These are phyloP conservation scores for Populus hybrid DNA, from an alignment of 441 rosid species.

Conservation along the genomic window DNA sequence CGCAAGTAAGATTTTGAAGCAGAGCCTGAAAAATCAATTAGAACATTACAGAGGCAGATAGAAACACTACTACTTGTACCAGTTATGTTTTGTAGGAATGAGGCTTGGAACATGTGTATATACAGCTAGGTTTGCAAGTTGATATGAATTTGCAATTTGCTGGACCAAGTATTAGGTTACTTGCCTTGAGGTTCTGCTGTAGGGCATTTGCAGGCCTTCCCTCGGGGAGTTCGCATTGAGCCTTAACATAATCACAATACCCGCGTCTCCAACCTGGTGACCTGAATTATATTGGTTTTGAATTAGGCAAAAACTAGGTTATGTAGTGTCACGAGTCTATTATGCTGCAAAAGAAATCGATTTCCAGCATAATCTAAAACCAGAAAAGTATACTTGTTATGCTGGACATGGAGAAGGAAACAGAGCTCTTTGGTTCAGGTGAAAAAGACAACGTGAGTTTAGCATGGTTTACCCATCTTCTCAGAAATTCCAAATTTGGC, in stretches of 20 bases:
- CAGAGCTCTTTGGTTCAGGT: neutral
- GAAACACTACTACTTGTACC: neutral
- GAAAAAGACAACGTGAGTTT: neutral
- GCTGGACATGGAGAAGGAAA: neutral
- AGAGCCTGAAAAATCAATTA: neutral
- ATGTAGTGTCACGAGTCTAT: neutral
- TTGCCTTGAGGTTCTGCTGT: too few relatives aligned
- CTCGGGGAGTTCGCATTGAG: too few relatives aligned
- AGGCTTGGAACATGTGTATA: neutral
- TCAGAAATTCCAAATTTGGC: neutral
- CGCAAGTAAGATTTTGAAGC: neutral
- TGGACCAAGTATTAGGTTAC: too few relatives aligned
- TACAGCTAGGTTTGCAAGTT: neutral
- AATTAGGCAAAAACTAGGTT: neutral
- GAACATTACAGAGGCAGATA: neutral
- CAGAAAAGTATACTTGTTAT: neutral
- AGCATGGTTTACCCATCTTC: neutral
- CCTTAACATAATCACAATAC: too few relatives aligned
- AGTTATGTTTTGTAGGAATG: neutral
- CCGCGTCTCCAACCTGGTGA: neutral
- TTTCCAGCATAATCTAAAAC: neutral
- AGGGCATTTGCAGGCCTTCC: too few relatives aligned
- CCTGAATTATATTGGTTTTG: neutral
- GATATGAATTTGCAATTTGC: too few relatives aligned
- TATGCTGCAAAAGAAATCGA: neutral